A percentile compares a stretch with the other conserved stretches of the same genome.
phyloP scores from a whole-genome alignment of 371 early-diverging fungal genomes.

The Rhizopus delemar region DNA sequence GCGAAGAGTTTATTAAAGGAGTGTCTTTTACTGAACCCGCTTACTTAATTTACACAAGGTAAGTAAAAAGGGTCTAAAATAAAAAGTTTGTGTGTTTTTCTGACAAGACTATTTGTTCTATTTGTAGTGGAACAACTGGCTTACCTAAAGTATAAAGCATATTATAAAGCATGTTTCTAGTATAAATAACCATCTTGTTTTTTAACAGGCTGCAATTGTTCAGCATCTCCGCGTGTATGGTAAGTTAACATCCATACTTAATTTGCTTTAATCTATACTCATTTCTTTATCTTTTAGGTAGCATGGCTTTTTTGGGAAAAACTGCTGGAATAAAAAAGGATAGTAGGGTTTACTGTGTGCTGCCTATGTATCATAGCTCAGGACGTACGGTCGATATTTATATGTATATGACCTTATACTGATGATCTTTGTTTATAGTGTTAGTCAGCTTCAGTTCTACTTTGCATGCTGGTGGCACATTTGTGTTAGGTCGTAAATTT shows the following conservation, averaged over 20 bases:
- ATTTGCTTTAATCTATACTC: slow-evolving; percentile 7
- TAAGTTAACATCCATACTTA: slow-evolving; percentile 6
- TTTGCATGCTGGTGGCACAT: slow-evolving; percentile 37
- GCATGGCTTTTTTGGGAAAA: slow-evolving; percentile 18
- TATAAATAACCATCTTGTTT: no score
- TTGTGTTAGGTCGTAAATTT: slow-evolving; percentile 52
- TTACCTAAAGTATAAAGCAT: slow-evolving; percentile 30
- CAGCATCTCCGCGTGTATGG: slow-evolving; percentile 28
- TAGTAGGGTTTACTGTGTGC: slow-evolving; percentile 49
- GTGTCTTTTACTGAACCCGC: slow-evolving; percentile 36
- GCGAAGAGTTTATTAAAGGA: slow-evolving; percentile 31
- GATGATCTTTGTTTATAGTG: slow-evolving; percentile 14
- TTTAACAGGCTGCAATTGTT: slow-evolving; percentile 28
- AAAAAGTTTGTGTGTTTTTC: neutral
- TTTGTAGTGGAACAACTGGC: slow-evolving; percentile 44
- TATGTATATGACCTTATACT: neutral
- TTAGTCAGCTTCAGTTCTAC: slow-evolving; percentile 34
- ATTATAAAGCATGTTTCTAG: neutral
- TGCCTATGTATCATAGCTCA: slow-evolving; percentile 57
- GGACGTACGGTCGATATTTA: slow-evolving; percentile 34
- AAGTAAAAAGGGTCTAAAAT: neutral
- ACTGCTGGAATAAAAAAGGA: slow-evolving; percentile 15
- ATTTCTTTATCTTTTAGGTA: slow-evolving; percentile 12
- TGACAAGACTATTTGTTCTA: neutral
- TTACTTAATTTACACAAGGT: slow-evolving; percentile 53